Evolutionary conservation across 2,329 filamentous ascomycete genomes (phyloP).

Genomic region (Mollisiaceae sp.): DNA sequence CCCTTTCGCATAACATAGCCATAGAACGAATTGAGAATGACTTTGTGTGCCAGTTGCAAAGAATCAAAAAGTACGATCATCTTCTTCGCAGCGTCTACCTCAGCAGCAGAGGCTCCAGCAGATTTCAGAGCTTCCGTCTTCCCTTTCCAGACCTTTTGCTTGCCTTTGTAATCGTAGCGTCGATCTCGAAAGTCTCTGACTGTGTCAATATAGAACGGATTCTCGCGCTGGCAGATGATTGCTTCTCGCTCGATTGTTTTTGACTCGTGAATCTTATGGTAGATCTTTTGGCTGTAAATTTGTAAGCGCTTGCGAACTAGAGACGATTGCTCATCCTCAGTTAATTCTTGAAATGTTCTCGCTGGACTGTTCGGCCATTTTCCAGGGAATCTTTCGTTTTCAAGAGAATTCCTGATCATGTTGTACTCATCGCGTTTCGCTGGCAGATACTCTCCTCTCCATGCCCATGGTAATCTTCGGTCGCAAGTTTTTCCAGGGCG

Average conservation of each 20-base stretch:
- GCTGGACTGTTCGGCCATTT: slow-evolving; percentile 71
- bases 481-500: slow-evolving; percentile 97
- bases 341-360: slow-evolving; percentile 81
- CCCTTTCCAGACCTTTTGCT: slow-evolving; percentile 98
- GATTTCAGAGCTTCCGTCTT: slow-evolving; percentile 89
- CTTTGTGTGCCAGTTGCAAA: slow-evolving; percentile 94
- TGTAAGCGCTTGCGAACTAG: slow-evolving; percentile 87
- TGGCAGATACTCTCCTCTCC: slow-evolving; percentile 96
- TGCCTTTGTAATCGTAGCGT: slow-evolving; percentile 97
- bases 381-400: slow-evolving; percentile 91
- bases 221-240: slow-evolving; percentile 97
- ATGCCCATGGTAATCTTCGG: slow-evolving; percentile 91
- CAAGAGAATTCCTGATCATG: slow-evolving; percentile 91
- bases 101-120: slow-evolving; percentile 73
- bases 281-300: slow-evolving; percentile 96
- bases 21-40: slow-evolving; percentile 99
- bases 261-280: slow-evolving; percentile 97
- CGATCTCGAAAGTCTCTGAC: slow-evolving; percentile 96
- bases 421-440: slow-evolving; percentile 98
- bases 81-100: slow-evolving; percentile 95
- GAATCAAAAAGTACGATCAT: slow-evolving; percentile 98
- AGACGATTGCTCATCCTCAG: slow-evolving; percentile 78
- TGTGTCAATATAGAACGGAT: slow-evolving; percentile 97
- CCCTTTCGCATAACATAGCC: slow-evolving; percentile 99
- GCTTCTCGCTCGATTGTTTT: slow-evolving; percentile 93